Conservation (phyloP, 2,329 filamentous ascomycete species). For the Fusarium setosum region DNA sequence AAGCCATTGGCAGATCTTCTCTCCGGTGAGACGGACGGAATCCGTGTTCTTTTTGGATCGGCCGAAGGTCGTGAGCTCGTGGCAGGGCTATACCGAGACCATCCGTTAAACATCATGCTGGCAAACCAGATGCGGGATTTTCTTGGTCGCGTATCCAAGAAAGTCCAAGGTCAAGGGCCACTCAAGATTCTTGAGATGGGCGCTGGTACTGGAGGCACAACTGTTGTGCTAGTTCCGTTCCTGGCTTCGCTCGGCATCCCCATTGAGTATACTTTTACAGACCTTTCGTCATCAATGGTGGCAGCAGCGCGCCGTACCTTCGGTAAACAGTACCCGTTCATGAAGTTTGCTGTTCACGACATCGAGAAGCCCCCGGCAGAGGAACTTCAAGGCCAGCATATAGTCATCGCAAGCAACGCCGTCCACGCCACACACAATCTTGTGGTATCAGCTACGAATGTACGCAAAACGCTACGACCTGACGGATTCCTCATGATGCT, state of each 20-base stretch:
- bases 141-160: too few relatives aligned
- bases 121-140: neutral
- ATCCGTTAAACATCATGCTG: neutral
- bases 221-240: neutral
- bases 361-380: neutral
- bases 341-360: neutral
- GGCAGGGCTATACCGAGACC: neutral
- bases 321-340: neutral
- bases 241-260: neutral
- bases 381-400: neutral
- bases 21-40: neutral
- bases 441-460: neutral
- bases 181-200: conserved; percentile 8
- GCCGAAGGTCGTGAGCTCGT: neutral
- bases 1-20: neutral
- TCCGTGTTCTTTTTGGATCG: neutral
- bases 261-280: conserved; percentile 5
- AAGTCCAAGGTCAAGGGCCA: neutral
- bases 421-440: conserved; percentile 10
- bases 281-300: conserved; percentile 4
- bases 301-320: neutral
- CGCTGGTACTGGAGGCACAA: conserved; percentile 7
- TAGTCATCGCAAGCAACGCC: conserved; percentile 6
- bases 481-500: conserved; percentile 17
- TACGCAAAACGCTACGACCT: neutral